phyloP scores from a whole-genome alignment of 495 filamentous ascomycete species.

The Stereocaulon alpinum region DNA sequence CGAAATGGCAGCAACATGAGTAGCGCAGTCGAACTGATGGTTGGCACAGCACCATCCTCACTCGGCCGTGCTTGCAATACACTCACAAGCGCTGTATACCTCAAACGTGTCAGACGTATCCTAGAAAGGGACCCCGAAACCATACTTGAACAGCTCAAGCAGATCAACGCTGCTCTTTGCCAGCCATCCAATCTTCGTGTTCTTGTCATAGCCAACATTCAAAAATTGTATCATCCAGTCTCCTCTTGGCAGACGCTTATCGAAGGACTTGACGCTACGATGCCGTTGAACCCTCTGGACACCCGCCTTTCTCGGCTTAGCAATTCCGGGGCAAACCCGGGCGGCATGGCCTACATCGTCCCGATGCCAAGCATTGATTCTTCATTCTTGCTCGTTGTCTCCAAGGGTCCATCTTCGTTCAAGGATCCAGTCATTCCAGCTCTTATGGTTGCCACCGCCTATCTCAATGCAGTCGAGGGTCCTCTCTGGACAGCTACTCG shows the following conservation, averaged over 20 bases:
- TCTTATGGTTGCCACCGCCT: conserved; percentile 73
- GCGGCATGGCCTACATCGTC: conserved; percentile 64
- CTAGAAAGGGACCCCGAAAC: conserved; percentile 60
- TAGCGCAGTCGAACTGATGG: conserved; percentile 65
- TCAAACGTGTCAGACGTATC: conserved; percentile 70
- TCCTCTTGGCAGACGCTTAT: conserved; percentile 66
- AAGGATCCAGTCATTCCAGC: conserved; percentile 71
- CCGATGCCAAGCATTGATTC: conserved; percentile 89
- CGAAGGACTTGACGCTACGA: conserved; percentile 31
- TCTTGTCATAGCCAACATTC: conserved; percentile 71
- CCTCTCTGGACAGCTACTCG: conserved; percentile 89
- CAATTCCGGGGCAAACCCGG: conserved; percentile 59
- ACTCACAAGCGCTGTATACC: conserved; percentile 78
- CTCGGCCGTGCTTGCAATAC: conserved; percentile 67
- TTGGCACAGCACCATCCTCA: conserved; percentile 63
- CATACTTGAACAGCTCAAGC: conserved; percentile 64
- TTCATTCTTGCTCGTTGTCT: conserved; percentile 72
- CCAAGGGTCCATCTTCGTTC: conserved; percentile 62
- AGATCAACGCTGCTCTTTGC: conserved; percentile 63
- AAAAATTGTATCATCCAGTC: conserved; percentile 68
- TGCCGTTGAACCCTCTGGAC: conserved; percentile 49
- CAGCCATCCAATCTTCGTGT: conserved; percentile 74
- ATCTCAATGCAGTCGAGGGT: conserved; percentile 88
- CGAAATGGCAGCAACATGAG: conserved; percentile 73
- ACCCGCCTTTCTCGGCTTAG: conserved; percentile 53